These are phyloP conservation scores for Capsicum rhomboideum DNA, from an alignment of 257 asterid species.

Conservation along the genomic window DNA sequence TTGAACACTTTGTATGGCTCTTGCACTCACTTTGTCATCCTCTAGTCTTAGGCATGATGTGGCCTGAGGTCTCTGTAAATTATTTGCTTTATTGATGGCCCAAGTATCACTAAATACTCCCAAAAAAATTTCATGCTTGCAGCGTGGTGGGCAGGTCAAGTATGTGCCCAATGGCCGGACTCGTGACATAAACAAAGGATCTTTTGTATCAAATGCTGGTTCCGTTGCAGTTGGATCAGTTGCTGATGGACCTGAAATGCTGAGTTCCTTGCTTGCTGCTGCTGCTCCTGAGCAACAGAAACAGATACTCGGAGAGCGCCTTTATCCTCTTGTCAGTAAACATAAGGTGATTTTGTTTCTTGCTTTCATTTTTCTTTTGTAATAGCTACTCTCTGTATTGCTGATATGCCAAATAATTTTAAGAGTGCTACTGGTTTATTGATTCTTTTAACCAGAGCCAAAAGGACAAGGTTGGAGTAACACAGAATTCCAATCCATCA, in stretches of 20 bases:
- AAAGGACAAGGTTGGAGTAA: background rate
- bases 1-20: background rate
- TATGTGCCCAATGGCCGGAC: slow-evolving; percentile 17
- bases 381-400: background rate
- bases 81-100: background rate
- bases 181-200: slow-evolving; percentile 21
- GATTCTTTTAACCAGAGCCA: background rate
- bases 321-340: slow-evolving; percentile 67
- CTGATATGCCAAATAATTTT: background rate
- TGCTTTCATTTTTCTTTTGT: background rate
- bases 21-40: background rate
- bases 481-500: background rate
- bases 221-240: slow-evolving; percentile 25
- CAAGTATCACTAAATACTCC: background rate
- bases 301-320: slow-evolving; percentile 71
- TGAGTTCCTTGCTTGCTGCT: slow-evolving; percentile 68
- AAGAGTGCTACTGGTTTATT: background rate
- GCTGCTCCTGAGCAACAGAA: slow-evolving; percentile 69
- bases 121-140: background rate
- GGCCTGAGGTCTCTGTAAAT: background rate
- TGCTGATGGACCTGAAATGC: slow-evolving; percentile 47
- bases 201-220: slow-evolving; percentile 9
- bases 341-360: slow-evolving; percentile 39
- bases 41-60: background rate
- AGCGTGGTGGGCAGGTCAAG: slow-evolving; percentile 23